Base-by-base conservation (phyloP, 2,329 filamentous ascomycete species). In the Penicillium sp. region DNA sequence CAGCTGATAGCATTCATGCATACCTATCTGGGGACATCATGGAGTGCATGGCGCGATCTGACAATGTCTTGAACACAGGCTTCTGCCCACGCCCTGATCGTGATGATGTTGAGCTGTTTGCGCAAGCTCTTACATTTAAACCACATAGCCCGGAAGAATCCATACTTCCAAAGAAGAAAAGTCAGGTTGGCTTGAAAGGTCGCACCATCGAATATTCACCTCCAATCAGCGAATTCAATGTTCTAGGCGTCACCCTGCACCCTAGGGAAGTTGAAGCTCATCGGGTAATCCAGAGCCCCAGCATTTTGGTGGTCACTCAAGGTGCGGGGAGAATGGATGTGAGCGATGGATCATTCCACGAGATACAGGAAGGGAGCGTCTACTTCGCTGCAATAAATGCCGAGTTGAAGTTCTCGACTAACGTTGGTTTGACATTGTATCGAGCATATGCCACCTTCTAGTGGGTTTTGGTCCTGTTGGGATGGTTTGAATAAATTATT, bases 31-130 rank as follows among this genome's bases (percentile, higher is more conserved):
- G 88, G 8, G 84, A 90, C 68, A 89, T 90, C 57, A 85, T 91
- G 65, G 88, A 90, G 72, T 90, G 88, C 73, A 91, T 91, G 88
- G 88, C 88, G 3, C 81, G 87, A 14, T 85, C 81, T 31, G 86
- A 90, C 76, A 90, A 90, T 58, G 88, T 91, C 3, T 77, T 91
- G 50, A 89, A 89, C 72, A 85, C 83, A 0, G 88, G 88, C 0
- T 90, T 91, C 77, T 90, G 87, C 62, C 87, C 88, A 0, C 79
- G 80, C 2, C 83, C 83, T 0, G 85, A 89, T 49, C 79, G 87
- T n/a, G 81, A 88, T 66, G 83, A 79, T 39, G 76, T 86, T 26
- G 85, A 89, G 14, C 70, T 85, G 35, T 91, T 91, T 72, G 78
- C 78, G 44, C 76, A 51, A 26, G 80, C 81, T 1, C 70, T 91